Percentiles rank a stretch among this genome's conserved stretches.
Evolutionary conservation across 768 basidiomycete genomes (phyloP).

Genomic region (Suillus discolor): DNA sequence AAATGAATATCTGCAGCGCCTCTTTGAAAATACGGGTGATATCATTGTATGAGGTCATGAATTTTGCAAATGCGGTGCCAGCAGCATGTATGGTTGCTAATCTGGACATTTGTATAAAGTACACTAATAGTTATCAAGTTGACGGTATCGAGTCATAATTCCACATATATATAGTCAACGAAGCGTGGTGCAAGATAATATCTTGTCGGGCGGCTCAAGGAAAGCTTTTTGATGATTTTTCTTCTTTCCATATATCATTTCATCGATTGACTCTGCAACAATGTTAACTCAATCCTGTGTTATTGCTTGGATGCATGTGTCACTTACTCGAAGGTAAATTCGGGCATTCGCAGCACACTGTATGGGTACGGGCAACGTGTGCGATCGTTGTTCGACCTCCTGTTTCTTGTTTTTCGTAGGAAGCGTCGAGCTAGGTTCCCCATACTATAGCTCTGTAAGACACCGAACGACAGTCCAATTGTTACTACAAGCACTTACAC

Average conservation of each 20-base stretch:
- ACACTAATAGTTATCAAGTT: neutral
- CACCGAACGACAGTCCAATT: neutral
- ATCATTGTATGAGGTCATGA: neutral
- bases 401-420: neutral
- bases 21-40: neutral
- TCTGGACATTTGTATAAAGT: neutral
- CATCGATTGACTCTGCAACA: neutral
- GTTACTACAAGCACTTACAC: neutral
- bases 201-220: neutral
- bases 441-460: neutral
- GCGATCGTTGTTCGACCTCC: neutral
- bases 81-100: too few species aligned
- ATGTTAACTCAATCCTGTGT: neutral
- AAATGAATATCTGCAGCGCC: neutral
- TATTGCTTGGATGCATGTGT: neutral
- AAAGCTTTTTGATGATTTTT: neutral
- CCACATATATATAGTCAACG: neutral
- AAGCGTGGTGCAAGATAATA: neutral
- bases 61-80: neutral
- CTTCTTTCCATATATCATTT: neutral
- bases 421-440: neutral
- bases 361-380: neutral
- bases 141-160: neutral
- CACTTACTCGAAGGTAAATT: neutral
- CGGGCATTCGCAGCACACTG: conserved; percentile 1